Evolutionary conservation across 2,329 filamentous ascomycete species (phyloP).

Genomic region (Tolypocladium amazonense): DNA sequence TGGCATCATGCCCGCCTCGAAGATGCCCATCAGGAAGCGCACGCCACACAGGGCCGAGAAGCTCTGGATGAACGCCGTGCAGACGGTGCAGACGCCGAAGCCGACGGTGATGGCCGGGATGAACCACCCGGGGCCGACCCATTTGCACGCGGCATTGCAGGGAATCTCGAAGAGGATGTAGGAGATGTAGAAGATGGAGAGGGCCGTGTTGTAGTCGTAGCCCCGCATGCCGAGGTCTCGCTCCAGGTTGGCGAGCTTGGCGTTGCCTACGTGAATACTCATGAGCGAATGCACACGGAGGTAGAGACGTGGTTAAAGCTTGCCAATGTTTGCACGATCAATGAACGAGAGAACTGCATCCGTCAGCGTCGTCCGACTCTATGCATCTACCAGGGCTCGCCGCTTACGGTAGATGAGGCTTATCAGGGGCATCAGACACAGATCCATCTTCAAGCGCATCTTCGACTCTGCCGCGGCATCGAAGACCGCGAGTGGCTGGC

Average conservation of each 20-base stretch:
- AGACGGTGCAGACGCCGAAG: slow-evolving; percentile 50
- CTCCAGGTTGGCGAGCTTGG: slow-evolving; percentile 44
- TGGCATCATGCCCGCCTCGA: slow-evolving; percentile 55
- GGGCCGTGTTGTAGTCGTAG: slow-evolving; percentile 51
- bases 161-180: slow-evolving; percentile 59
- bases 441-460: slow-evolving; percentile 52
- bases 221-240: slow-evolving; percentile 39
- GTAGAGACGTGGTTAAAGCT: slow-evolving; percentile 1
- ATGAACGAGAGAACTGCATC: slow-evolving; percentile 36
- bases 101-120: slow-evolving; percentile 44
- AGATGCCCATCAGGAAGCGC: slow-evolving; percentile 48
- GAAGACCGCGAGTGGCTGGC: slow-evolving; percentile 34
- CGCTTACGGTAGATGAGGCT: slow-evolving; percentile 46
- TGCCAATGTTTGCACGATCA: slow-evolving; percentile 56
- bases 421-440: slow-evolving; percentile 53
- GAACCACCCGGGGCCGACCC: slow-evolving; percentile 54
- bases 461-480: slow-evolving; percentile 44
- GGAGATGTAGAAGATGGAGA: slow-evolving; percentile 53
- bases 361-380: neutral
- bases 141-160: slow-evolving; percentile 51
- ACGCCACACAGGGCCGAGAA: slow-evolving; percentile 38
- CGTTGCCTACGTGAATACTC: slow-evolving; percentile 34
- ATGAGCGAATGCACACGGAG: neutral
- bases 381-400: too few relatives aligned
- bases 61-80: slow-evolving; percentile 48